Base-by-base conservation (phyloP, 805 yeast species). In the Candida arabinofermentans region DNA sequence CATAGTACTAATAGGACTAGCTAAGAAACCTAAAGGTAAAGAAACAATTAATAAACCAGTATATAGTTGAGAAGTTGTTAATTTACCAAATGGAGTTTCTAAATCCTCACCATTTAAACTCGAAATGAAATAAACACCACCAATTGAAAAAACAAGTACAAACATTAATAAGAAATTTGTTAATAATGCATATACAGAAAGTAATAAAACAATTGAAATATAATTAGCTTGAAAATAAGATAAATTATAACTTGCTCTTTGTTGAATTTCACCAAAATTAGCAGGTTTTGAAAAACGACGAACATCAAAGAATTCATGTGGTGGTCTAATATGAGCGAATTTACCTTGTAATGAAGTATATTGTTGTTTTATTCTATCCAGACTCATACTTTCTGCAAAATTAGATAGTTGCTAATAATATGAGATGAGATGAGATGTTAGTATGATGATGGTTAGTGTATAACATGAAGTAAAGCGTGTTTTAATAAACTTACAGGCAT, bases 241-340 rank as follows among this genome's bases (percentile, higher is more conserved):
- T 63, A 93, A 69, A 66, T 93, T 93, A 73, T 79, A 93, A 34
- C 83, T 68, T 32, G 91, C 87, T 64, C 99, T 80, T 53, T 86
- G 78, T 68, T 93, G 99, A 38, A 86, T 71, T 52, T 93, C 99
- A 37, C 84, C 81, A 62, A 89, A 84, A 64, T 88, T 89, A 41
- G 77, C 80, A 17, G 99, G 99, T 62, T 88, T 89, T 27, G 96
- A 85, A 47, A 93, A 64, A 61, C 96, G 82, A 65, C 89, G 85
- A 58, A 86, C 66, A 62, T 93, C 97, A 59, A 93, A 87, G 61
- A 93, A 93, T 62, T 93, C 99, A 64, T 84, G 93, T 32, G 95
- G 90, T 27, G 97, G 87, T 59, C 86, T 83, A 47, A 93, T 64
- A 55, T 85, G 77, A 36, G 93, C 66, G 47, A 89, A 70, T 48